Conservation (phyloP, 495 filamentous ascomycete species). For the Neurospora africana region DNA sequence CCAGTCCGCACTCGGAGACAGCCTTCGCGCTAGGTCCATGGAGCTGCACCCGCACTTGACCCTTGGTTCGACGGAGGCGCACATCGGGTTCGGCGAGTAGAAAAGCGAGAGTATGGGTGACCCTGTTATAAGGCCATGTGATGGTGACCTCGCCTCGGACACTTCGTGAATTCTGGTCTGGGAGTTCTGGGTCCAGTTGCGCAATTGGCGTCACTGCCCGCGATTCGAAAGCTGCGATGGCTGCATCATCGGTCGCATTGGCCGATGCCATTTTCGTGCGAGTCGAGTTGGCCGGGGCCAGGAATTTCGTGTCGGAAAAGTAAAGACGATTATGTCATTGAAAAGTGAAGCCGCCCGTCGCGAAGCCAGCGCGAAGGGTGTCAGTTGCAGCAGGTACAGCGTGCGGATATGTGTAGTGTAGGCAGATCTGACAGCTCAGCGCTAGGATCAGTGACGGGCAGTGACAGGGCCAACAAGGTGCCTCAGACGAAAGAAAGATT, state of each 20-base stretch:
- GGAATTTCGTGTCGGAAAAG: not conserved
- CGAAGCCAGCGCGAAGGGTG: not conserved
- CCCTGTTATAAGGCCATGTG: conserved; percentile 83
- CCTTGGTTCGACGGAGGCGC: conserved; percentile 63
- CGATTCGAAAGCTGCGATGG: conserved; percentile 9
- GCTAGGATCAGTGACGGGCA: not conserved
- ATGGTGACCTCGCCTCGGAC: conserved; percentile 63
- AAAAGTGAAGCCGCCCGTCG: not conserved
- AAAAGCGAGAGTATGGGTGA: conserved; percentile 58
- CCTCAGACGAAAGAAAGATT: not conserved
- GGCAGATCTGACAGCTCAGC: not conserved
- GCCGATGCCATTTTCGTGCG: conserved; percentile 14
- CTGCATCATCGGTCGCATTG: not conserved
- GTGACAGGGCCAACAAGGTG: not conserved
- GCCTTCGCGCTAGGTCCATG: conserved; percentile 58
- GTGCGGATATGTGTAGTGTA: not conserved
- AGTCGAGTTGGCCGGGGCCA: not conserved
- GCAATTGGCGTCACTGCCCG: conserved; percentile 44
- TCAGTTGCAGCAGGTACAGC: not conserved
- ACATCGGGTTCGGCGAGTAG: conserved; percentile 80
- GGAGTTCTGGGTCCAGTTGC: conserved; percentile 49
- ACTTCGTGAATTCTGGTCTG: conserved; percentile 21
- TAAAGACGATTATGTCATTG: not conserved
- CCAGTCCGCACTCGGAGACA: conserved; percentile 53
- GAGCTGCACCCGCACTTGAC: conserved; percentile 77